Percentiles rank a stretch among this genome's conserved stretches.
Conservation (phyloP, 441 rosid genomes). For the Mallotus repandus region DNA sequence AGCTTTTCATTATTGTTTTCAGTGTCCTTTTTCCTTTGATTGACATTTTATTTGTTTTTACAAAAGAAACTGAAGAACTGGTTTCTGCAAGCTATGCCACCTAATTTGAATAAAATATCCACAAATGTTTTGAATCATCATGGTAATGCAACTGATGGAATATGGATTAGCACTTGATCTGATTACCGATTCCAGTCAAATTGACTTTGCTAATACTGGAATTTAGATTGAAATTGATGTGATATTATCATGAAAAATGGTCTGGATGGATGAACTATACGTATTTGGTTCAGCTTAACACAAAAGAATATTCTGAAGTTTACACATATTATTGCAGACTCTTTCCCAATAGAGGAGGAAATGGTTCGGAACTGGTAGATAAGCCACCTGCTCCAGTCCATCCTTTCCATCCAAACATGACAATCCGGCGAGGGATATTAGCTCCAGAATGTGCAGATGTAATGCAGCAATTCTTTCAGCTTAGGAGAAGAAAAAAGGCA, state of each 20-base stretch:
- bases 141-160: not conserved
- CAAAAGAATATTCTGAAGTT: not conserved
- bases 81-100: not conserved
- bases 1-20: not conserved
- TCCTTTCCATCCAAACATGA: slow-evolving; percentile 94
- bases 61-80: not conserved
- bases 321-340: slow-evolving; percentile 48
- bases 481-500: slow-evolving; percentile 73
- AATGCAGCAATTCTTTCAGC: slow-evolving; percentile 94
- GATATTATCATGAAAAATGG: not conserved
- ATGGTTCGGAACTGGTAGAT: slow-evolving; percentile 42
- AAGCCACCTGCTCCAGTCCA: slow-evolving; percentile 83
- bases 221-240: not conserved
- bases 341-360: slow-evolving; percentile 54
- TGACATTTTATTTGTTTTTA: not conserved
- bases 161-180: not conserved
- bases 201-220: not conserved
- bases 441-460: slow-evolving; percentile 79
- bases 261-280: not conserved
- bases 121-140: not conserved
- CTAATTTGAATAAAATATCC: not conserved
- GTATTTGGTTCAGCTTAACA: not conserved
- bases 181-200: not conserved
- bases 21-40: not conserved
- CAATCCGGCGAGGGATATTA: slow-evolving; percentile 71